phyloP scores from a whole-genome alignment of 2,329 filamentous ascomycete genomes.

The Colletotrichum sp. region DNA sequence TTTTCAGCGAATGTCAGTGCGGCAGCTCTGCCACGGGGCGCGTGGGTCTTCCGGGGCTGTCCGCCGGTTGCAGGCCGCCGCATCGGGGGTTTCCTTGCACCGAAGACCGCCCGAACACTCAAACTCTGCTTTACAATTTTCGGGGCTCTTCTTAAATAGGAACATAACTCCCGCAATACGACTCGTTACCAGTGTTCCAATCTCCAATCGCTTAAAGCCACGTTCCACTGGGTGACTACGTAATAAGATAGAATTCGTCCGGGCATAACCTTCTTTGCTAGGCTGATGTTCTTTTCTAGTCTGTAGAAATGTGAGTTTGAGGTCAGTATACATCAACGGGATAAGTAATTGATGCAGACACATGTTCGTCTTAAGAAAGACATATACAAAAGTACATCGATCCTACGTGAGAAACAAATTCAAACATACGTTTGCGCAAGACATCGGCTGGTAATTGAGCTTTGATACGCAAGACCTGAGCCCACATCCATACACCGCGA shows the following conservation, averaged over 20 bases:
- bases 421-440: no score
- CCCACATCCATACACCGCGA: no score
- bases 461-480: no score
- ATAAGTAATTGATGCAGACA: no score
- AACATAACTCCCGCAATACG: neutral
- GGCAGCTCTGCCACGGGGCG: neutral
- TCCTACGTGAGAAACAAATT: no score
- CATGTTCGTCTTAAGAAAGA: no score
- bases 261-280: neutral
- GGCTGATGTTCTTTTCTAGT: neutral
- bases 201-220: neutral
- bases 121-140: neutral
- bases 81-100: neutral
- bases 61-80: neutral
- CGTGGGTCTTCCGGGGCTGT: slow-evolving; percentile 15
- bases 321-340: no score
- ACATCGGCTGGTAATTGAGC: no score
- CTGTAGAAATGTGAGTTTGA: neutral
- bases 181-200: fast-evolving
- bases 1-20: neutral
- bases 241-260: neutral
- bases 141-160: neutral
- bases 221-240: fast-evolving
- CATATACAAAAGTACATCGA: no score
- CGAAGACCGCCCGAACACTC: slow-evolving; percentile 28